Evolutionary conservation across 352 stramenopile genomes (phyloP), one percentile per base, ranked within the genome.

Genomic region (Thalassiosira exigua): DNA sequence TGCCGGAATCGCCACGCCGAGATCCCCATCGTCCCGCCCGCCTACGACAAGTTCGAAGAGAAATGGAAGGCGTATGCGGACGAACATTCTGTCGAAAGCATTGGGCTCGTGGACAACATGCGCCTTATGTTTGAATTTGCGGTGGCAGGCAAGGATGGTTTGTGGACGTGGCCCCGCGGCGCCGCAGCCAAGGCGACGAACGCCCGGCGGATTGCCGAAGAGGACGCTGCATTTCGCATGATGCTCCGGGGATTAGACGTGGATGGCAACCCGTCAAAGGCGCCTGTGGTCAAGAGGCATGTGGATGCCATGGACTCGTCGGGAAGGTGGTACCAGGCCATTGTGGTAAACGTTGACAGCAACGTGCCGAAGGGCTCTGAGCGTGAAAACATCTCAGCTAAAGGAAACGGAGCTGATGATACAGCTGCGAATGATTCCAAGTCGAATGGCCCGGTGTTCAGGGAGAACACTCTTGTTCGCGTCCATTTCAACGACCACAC

Each of bases 221-320:
- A 91, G 66, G 86, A 93, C 78, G 74, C 70, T 12, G 62, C 68
- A 26, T 93, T 94, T 79, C 69, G 87, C 21, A 33, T 72, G 11
- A 53, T 89, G n/a, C 66, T 94, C 14, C 74, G 82, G 21, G 86
- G 86, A 26, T 27, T 92, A 2, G 80, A 91, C 50, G 50, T 74
- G 27, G 59, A 88, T 50, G 84, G 75, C 19, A 74, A 87, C 69
- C 65, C 70, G 22, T 41, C 86, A 19, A 81, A 66, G 52, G 32
- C 66, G 19, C 54, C 78, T 30, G 78, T 89, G 32, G 53, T 81
- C 7, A 57, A 41, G 64, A 75, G 69, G 19, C 39, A 84, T 41
- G 75, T 95, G 24, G 90, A 95, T 84, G 90, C 87, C 14, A 89
- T 90, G 78, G 90, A 95, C 84, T 70, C 67, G 33, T 81, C 86